Base-by-base conservation (phyloP, 1,284 basidiomycete species). In the Fomitopsis schrenkii region DNA sequence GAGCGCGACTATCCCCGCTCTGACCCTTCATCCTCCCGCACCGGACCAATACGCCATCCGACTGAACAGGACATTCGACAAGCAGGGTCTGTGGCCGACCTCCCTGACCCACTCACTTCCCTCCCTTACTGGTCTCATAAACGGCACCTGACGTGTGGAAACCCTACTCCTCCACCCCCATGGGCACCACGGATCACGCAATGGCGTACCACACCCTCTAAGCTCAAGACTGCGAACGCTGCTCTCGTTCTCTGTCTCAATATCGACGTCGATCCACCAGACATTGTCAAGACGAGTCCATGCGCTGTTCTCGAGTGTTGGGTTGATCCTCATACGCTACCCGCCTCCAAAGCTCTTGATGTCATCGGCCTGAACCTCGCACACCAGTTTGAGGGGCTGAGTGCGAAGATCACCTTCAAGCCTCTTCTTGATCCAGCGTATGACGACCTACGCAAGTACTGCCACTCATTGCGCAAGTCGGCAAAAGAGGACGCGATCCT, bases 221-320 rank as follows among this genome's bases (percentile, higher is more conserved):
- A 92, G 73, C 85, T 93, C 62, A 96, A 94, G 78, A 98, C 96
- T 0, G 90, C 93, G 30, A 91, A 94, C 52, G 97, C 94, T 1
- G 93, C 93, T 0, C 83, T 99, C n/a, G 93, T 98, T 15, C 83
- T 98, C 64, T 99, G 97, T 72, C 82, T 99, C 50, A 98, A 99
- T 77, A 94, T 99, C 71, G 96, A 97, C 60, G 95, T 98, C 46
- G 97, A 99, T 71, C 97, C 97, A 17, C 97, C 97, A 61, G 97
- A 99, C 71, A 83, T 98, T 55, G 91, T 98, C 77, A 99, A 98
- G 81, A 98, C 97, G 9, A 93, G 92, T 66, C 97, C 97, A 1
- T 98, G 95, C 71, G 95, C 97, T 0, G 90, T 93, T 57, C 82
- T 98, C 57, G 97, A 99, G 76, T 96, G 95, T 68, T 99, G 97